phyloP scores from a whole-genome alignment of 2,329 filamentous ascomycete genomes.

The Scytalidium lignicola region DNA sequence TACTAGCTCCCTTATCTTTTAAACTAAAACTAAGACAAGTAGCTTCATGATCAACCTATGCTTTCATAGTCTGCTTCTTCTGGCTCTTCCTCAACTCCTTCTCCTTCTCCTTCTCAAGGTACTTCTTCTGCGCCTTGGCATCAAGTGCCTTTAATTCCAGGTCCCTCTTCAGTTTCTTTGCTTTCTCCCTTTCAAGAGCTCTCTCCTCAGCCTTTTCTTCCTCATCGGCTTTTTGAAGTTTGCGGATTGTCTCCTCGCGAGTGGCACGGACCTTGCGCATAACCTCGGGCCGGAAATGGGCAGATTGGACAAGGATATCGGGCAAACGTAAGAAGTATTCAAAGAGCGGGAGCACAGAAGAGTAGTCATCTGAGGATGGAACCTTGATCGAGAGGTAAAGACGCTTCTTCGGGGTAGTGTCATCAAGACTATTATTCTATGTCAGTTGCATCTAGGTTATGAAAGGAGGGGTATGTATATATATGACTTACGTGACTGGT shows the following conservation, averaged over 20 bases:
- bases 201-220: slow-evolving; percentile 78
- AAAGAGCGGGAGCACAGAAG: slow-evolving; percentile 68
- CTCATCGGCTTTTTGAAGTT: slow-evolving; percentile 74
- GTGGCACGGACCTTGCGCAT: slow-evolving; percentile 74
- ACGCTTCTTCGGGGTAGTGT: slow-evolving; percentile 80
- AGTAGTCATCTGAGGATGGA: slow-evolving; percentile 60
- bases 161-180: slow-evolving; percentile 87
- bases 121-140: slow-evolving; percentile 82
- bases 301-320: slow-evolving; percentile 69
- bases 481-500: slow-evolving; percentile 67
- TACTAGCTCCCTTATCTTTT: background rate
- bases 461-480: background rate
- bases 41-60: background rate
- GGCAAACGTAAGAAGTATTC: slow-evolving; percentile 77
- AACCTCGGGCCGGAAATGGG: slow-evolving; percentile 87
- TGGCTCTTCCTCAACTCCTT: slow-evolving; percentile 60
- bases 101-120: slow-evolving; percentile 73
- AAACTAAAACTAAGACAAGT: background rate
- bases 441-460: slow-evolving; percentile 2
- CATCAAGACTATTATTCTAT: slow-evolving; percentile 60
- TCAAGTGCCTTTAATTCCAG: slow-evolving; percentile 70
- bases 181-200: slow-evolving; percentile 62
- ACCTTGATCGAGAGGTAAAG: slow-evolving; percentile 71
- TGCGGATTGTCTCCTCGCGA: slow-evolving; percentile 74
- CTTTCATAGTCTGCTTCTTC: slow-evolving; percentile 55